Conservation (phyloP, 2,329 filamentous ascomycete genomes). For the Bipolaris victoriae region DNA sequence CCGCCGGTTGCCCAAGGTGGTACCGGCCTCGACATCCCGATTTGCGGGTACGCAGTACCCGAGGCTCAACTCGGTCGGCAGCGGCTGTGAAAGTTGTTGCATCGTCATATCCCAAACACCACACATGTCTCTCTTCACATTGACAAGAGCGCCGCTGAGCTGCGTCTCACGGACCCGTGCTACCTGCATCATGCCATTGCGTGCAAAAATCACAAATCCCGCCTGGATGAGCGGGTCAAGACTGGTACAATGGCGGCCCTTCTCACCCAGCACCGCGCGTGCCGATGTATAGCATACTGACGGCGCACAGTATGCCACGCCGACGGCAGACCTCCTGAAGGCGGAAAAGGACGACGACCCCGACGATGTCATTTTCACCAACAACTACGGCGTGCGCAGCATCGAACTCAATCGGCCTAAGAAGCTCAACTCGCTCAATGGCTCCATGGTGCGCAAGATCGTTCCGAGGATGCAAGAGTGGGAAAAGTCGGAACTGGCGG, state of each 20-base stretch:
- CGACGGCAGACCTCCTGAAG: slow-evolving; percentile 50
- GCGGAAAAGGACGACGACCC: slow-evolving; percentile 72
- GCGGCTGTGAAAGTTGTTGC: slow-evolving; percentile 39
- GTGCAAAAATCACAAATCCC: slow-evolving; percentile 73
- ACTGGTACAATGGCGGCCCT: slow-evolving; percentile 52
- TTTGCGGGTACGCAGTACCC: slow-evolving; percentile 39
- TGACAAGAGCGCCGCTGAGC: slow-evolving; percentile 50
- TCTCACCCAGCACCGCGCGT: not conserved
- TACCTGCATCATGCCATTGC: slow-evolving; percentile 72
- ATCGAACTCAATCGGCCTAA: slow-evolving; percentile 92
- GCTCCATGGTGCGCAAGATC: slow-evolving; percentile 95
- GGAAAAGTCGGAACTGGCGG: slow-evolving; percentile 93
- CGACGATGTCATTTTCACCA: slow-evolving; percentile 92
- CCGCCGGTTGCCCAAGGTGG: slow-evolving; percentile 1
- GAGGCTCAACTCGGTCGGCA: slow-evolving; percentile 42
- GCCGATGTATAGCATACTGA: slow-evolving; percentile 12
- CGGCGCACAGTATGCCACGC: slow-evolving; percentile 44
- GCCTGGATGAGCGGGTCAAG: slow-evolving; percentile 59
- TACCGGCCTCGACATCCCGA: not conserved
- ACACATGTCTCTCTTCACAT: slow-evolving; percentile 56
- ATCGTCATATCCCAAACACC: slow-evolving; percentile 27
- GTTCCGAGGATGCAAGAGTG: slow-evolving; percentile 87
- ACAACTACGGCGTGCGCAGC: slow-evolving; percentile 84
- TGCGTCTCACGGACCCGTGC: slow-evolving; percentile 42
- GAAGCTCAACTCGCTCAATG: slow-evolving; percentile 91